A percentile compares a stretch with the other conserved stretches of the same genome.
Conservation (phyloP, 305 asterid species). For the Ruellia speciosa region DNA sequence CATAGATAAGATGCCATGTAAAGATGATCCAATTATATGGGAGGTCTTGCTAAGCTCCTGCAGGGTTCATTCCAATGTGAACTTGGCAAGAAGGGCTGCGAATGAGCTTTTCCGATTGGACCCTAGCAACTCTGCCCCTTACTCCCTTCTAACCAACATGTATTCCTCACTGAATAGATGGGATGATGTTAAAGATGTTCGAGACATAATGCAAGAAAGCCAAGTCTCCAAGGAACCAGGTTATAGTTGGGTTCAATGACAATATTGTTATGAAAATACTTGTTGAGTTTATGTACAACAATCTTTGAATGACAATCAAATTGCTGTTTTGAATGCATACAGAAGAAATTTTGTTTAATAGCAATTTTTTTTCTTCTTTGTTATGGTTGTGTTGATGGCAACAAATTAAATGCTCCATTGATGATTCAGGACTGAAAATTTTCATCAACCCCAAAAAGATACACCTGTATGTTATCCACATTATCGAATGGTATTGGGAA, state of each 20-base stretch:
- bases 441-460: slow-evolving; percentile 5
- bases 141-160: slow-evolving; percentile 60
- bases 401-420: neutral
- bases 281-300: neutral
- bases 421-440: neutral
- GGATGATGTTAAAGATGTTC: slow-evolving; percentile 55
- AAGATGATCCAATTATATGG: slow-evolving; percentile 64
- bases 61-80: slow-evolving; percentile 54
- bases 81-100: slow-evolving; percentile 62
- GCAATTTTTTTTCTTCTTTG: neutral
- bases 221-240: slow-evolving; percentile 57
- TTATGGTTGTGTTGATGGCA: no score
- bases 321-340: no score
- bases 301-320: neutral
- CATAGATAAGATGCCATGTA: slow-evolving; percentile 50
- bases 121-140: slow-evolving; percentile 41
- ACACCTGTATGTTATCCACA: slow-evolving; percentile 7
- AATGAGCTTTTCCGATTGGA: slow-evolving; percentile 53
- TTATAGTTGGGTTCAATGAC: slow-evolving; percentile 49
- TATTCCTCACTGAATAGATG: slow-evolving; percentile 71
- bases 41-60: slow-evolving; percentile 75
- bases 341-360: neutral
- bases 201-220: slow-evolving; percentile 41
- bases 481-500: slow-evolving; percentile 3
- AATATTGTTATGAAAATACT: neutral